Percentiles rank a stretch among this genome's conserved stretches.
These are phyloP conservation scores for Microcera coccophila DNA, from an alignment of 2,329 filamentous ascomycete species.

Conservation along the genomic window DNA sequence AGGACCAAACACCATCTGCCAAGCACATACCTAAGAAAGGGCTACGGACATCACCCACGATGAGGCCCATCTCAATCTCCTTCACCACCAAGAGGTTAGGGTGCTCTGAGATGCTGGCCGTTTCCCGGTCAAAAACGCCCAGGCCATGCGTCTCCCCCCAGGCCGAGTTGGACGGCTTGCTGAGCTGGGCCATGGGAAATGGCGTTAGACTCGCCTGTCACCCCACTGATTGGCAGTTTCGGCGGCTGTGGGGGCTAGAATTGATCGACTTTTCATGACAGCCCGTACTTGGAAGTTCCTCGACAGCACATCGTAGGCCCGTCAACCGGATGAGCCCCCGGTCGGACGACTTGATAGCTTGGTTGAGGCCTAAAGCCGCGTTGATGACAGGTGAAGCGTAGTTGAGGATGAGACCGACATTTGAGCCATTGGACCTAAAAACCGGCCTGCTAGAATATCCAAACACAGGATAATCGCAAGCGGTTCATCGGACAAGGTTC, in stretches of 20 bases:
- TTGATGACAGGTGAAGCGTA: not conserved
- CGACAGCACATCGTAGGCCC: not conserved
- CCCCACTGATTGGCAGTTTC: not conserved
- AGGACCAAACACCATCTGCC: no score
- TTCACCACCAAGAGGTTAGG: no score
- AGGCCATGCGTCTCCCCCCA: not conserved
- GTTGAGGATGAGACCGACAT: not conserved
- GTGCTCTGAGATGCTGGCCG: not conserved
- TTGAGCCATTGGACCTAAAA: not conserved
- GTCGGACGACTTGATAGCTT: not conserved
- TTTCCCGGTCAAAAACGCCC: slow-evolving; percentile 1
- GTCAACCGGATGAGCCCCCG: not conserved
- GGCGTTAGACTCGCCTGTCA: not conserved
- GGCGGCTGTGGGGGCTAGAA: not conserved
- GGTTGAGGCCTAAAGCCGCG: not conserved
- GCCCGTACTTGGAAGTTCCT: not conserved
- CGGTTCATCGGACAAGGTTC: no score
- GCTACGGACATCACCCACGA: no score
- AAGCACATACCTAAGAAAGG: no score
- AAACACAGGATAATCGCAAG: not conserved
- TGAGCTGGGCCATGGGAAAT: not conserved
- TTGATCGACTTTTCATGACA: not conserved
- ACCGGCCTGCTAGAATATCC: not conserved
- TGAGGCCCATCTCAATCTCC: no score
- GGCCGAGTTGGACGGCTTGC: not conserved